Conservation (phyloP, 2,329 filamentous ascomycete species). For the Neofusicoccum ribis region DNA sequence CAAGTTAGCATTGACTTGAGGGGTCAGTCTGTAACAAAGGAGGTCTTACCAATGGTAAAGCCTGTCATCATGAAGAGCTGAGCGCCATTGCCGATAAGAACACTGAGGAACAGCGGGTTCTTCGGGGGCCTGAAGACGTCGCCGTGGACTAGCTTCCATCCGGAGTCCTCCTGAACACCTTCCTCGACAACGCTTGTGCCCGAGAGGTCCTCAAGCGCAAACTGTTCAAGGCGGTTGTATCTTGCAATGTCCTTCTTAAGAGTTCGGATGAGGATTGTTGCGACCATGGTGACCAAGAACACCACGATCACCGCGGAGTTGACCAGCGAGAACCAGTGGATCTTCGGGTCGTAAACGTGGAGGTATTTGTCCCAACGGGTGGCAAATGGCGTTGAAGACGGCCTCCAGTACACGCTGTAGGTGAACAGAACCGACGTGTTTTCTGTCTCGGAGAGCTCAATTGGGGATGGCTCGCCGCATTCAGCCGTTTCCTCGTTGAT, state of each 20-base stretch:
- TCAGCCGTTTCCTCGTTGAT: constrained; percentile 58
- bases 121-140: constrained; percentile 92
- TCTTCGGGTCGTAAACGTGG: constrained; percentile 95
- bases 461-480: constrained; percentile 58
- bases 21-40: neutral
- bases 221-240: constrained; percentile 91
- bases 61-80: constrained; percentile 98
- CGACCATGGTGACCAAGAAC: constrained; percentile 86
- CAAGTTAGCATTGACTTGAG: constrained; percentile 21
- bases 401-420: constrained; percentile 88
- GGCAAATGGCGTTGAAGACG: constrained; percentile 85
- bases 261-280: constrained; percentile 85
- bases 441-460: constrained; percentile 66
- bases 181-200: constrained; percentile 77
- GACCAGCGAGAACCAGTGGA: constrained; percentile 98
- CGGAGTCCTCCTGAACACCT: constrained; percentile 94
- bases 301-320: constrained; percentile 95
- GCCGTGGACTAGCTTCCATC: constrained; percentile 97
- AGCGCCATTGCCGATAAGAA: constrained; percentile 88
- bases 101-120: constrained; percentile 78
- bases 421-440: constrained; percentile 77
- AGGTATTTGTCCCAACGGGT: constrained; percentile 99
- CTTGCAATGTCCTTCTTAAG: constrained; percentile 93
- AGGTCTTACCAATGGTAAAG: constrained; percentile 69
- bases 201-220: constrained; percentile 85